These are phyloP conservation scores for Plasmodium sp. DNA, from an alignment of 169 alveolate species.

Conservation along the genomic window DNA sequence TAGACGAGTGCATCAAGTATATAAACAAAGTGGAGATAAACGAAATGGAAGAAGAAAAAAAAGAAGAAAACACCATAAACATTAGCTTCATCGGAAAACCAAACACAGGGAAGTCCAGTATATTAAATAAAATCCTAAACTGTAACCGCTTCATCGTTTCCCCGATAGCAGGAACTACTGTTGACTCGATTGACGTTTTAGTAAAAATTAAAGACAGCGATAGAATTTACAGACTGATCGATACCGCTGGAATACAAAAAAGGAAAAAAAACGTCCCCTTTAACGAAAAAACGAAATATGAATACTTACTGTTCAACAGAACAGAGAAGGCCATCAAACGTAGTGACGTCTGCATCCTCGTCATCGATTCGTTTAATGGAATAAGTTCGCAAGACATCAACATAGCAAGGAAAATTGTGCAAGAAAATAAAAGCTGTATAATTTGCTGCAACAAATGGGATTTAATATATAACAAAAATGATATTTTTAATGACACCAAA, in stretches of 20 bases:
- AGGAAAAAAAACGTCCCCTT: conserved; percentile 53
- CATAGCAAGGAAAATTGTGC: conserved; percentile 80
- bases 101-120: conserved; percentile 83
- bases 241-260: conserved; percentile 73
- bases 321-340: conserved; percentile 78
- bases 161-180: conserved; percentile 84
- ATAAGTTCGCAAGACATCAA: conserved; percentile 81
- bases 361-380: conserved; percentile 84
- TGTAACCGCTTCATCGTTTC: conserved; percentile 84
- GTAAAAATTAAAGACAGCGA: conserved; percentile 68
- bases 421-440: conserved; percentile 81
- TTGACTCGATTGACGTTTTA: conserved; percentile 81
- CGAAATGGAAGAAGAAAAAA: conserved; percentile 66
- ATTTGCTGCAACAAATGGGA: conserved; percentile 88
- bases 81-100: conserved; percentile 76
- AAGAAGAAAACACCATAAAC: conserved; percentile 22
- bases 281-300: conserved; percentile 59
- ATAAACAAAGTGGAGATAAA: conserved; percentile 50
- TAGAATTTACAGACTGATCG: conserved; percentile 69
- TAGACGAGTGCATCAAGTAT: conserved; percentile 75
- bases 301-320: conserved; percentile 33
- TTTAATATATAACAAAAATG: conserved; percentile 80
- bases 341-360: conserved; percentile 84
- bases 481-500: conserved; percentile 79
- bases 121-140: conserved; percentile 78